Evolutionary conservation across 805 yeast species (phyloP).

Genomic region (Yamadazyma akitaensis): DNA sequence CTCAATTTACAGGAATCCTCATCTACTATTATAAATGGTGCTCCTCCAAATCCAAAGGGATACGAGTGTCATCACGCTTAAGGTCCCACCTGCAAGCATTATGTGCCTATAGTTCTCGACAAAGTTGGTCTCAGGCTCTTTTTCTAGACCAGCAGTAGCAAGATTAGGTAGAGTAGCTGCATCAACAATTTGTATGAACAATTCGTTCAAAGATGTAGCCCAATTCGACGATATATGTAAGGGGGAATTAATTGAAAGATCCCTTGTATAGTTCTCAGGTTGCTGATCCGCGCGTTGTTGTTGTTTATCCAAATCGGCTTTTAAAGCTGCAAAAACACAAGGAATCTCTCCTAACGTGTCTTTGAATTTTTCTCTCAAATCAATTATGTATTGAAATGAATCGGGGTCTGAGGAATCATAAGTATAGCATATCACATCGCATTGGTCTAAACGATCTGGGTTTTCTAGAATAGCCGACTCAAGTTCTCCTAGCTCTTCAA

Average conservation of each 20-base stretch:
- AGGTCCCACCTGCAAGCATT: conserved; percentile 65
- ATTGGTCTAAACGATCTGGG: conserved; percentile 63
- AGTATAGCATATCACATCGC: conserved; percentile 86
- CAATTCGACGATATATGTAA: conserved; percentile 87
- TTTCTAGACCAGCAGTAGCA: conserved; percentile 67
- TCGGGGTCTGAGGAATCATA: conserved; percentile 97
- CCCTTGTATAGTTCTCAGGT: conserved; percentile 82
- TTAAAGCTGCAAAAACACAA: conserved; percentile 81
- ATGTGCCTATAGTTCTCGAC: conserved; percentile 50
- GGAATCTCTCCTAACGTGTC: conserved; percentile 65
- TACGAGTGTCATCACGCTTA: conserved; percentile 61
- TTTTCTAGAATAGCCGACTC: conserved; percentile 82
- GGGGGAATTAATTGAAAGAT: conserved; percentile 70
- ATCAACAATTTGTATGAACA: conserved; percentile 82
- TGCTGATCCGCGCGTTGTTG: conserved; percentile 84
- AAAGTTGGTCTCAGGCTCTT: conserved; percentile 60
- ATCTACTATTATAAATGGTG: conserved; percentile 23
- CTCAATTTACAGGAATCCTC: neutral
- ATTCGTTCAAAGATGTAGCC: conserved; percentile 81
- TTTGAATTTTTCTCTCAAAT: conserved; percentile 59
- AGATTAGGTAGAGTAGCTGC: conserved; percentile 77
- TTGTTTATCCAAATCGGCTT: conserved; percentile 94
- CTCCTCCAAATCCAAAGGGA: conserved; percentile 64
- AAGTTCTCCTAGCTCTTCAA: conserved; percentile 86
- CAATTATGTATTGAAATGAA: conserved; percentile 78